A percentile compares a stretch with the other conserved stretches of the same genome.
Evolutionary conservation across 192 early-diverging fungal genomes (phyloP).

Genomic region (Umbelopsis vinacea): DNA sequence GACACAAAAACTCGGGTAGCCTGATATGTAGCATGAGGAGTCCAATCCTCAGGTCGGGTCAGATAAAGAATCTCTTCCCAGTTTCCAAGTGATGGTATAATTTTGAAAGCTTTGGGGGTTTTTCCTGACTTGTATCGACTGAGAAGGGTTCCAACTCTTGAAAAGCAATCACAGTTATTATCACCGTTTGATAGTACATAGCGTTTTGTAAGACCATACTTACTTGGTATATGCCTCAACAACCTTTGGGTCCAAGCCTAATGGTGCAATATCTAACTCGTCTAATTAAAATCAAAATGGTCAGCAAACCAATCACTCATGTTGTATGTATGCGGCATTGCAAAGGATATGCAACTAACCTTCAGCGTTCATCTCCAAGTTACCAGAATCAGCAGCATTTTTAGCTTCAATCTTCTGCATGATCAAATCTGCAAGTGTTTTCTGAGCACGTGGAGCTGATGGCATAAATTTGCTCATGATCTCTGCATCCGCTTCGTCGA

Average conservation of each 20-base stretch:
- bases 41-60: slow-evolving; percentile 91
- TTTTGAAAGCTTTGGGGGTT: slow-evolving; percentile 98
- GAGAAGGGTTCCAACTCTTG: slow-evolving; percentile 82
- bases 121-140: slow-evolving; percentile 93
- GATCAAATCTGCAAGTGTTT: slow-evolving; percentile 94
- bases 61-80: slow-evolving; percentile 98
- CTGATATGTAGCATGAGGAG: slow-evolving; percentile 95
- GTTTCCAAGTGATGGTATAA: slow-evolving; percentile 91
- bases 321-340: not conserved
- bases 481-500: slow-evolving; percentile 78
- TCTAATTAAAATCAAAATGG: slow-evolving; percentile 36
- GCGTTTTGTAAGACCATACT: not conserved
- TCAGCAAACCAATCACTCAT: not conserved
- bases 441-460: slow-evolving; percentile 77
- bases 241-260: slow-evolving; percentile 84
- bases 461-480: slow-evolving; percentile 94
- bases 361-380: slow-evolving; percentile 25
- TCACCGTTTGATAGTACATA: not conserved
- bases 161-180: not conserved
- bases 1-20: slow-evolving; percentile 97
- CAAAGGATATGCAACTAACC: not conserved
- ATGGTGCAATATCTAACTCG: slow-evolving; percentile 48
- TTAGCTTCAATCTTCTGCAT: slow-evolving; percentile 92
- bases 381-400: slow-evolving; percentile 51
- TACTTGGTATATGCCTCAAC: slow-evolving; percentile 93